A percentile compares a stretch with the other conserved stretches of the same genome.
Conservation (phyloP, 306 rosid genomes). For the Acacia acuminata region DNA sequence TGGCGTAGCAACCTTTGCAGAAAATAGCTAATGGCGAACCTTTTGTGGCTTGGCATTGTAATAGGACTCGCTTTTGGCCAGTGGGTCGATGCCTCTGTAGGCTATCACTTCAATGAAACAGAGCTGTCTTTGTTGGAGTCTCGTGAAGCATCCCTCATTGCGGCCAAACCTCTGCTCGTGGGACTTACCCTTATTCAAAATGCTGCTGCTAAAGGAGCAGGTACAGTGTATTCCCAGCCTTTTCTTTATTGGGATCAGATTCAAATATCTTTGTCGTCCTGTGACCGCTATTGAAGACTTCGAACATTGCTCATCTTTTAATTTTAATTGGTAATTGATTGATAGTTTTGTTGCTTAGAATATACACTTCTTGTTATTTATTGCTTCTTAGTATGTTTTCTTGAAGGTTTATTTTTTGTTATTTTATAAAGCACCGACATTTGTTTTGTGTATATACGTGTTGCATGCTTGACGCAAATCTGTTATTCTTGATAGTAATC, state of each 20-base stretch:
- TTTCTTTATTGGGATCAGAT: neutral
- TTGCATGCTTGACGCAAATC: conserved; percentile 4
- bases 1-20: conserved; percentile 18
- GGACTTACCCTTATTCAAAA: conserved; percentile 80
- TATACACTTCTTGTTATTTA: conserved; percentile 8
- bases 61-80: conserved; percentile 43
- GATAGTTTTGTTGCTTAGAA: conserved; percentile 12
- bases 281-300: neutral
- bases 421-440: neutral
- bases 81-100: conserved; percentile 53
- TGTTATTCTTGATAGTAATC: neutral
- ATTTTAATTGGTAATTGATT: neutral
- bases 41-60: conserved; percentile 47
- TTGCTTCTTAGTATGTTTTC: neutral
- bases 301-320: neutral
- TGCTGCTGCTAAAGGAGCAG: conserved; percentile 84
- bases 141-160: conserved; percentile 44
- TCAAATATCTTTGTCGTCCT: neutral
- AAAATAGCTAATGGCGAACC: conserved; percentile 41
- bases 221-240: conserved; percentile 40
- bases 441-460: neutral
- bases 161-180: conserved; percentile 47
- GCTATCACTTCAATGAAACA: conserved; percentile 55
- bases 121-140: conserved; percentile 56
- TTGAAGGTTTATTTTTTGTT: neutral